phyloP scores from a whole-genome alignment of 768 basidiomycete genomes.

The Naganishia vaughanmartiniae region DNA sequence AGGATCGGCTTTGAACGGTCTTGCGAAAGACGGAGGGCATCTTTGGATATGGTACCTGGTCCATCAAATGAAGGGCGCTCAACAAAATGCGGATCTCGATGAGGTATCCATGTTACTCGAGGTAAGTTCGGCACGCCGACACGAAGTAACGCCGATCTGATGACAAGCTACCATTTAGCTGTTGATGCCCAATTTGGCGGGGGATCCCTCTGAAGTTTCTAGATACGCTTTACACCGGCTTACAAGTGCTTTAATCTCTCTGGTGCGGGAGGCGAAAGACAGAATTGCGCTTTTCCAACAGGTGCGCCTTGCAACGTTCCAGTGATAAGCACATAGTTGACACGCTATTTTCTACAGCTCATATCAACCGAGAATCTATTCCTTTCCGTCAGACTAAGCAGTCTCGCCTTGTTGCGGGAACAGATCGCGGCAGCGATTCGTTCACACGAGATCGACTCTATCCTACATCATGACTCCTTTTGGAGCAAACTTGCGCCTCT shows the following conservation, averaged over 20 bases:
- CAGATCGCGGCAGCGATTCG: slow-evolving; percentile 4
- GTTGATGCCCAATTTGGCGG: slow-evolving; percentile 9
- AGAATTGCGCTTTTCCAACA: slow-evolving; percentile 2
- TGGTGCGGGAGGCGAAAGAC: background rate
- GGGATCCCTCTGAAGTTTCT: slow-evolving; percentile 1
- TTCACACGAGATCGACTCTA: too few species aligned
- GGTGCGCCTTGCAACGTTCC: background rate
- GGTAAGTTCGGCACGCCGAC: background rate
- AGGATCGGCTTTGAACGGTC: slow-evolving; percentile 18
- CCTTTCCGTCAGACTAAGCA: slow-evolving; percentile 3
- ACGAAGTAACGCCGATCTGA: background rate
- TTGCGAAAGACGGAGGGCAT: slow-evolving; percentile 14
- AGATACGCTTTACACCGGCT: slow-evolving; percentile 12
- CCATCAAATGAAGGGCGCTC: background rate
- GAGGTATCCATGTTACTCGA: slow-evolving; percentile 17
- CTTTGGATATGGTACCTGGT: slow-evolving; percentile 5
- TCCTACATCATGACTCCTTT: background rate
- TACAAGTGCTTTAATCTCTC: background rate
- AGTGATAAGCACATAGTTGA: background rate
- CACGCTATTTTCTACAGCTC: background rate
- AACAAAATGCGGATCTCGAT: background rate
- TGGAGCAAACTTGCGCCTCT: slow-evolving; percentile 8
- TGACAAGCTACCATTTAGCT: background rate
- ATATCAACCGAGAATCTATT: slow-evolving; percentile 16
- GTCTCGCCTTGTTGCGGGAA: slow-evolving; percentile 2